Evolutionary conservation across 2,329 filamentous ascomycete genomes (phyloP).

Genomic region (Dendryphion nanum): DNA sequence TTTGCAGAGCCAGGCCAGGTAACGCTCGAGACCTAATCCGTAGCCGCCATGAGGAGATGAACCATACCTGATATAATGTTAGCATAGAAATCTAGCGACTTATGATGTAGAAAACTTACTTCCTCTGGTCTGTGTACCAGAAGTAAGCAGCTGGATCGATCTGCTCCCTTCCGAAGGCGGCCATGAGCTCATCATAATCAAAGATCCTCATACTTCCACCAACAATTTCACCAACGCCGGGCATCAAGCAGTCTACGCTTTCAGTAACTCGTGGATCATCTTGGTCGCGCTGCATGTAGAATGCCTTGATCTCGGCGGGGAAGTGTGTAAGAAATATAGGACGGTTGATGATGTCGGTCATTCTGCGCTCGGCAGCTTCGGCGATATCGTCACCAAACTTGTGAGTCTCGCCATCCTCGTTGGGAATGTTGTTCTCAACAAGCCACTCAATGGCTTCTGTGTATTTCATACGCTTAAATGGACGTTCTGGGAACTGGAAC

Average conservation of each 20-base stretch:
- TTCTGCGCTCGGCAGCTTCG: constrained; percentile 91
- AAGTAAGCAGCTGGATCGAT: constrained; percentile 87
- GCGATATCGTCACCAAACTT: constrained; percentile 96
- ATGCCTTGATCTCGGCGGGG: constrained; percentile 95
- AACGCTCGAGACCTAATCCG: constrained; percentile 85
- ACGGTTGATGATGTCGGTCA: constrained; percentile 95
- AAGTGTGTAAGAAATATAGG: constrained; percentile 98
- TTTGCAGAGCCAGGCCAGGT: constrained; percentile 66
- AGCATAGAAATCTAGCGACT: not conserved
- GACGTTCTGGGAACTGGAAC: constrained; percentile 77
- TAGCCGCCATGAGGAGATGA: constrained; percentile 91
- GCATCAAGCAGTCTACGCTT: constrained; percentile 85
- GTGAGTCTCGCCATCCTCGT: constrained; percentile 89
- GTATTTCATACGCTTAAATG: constrained; percentile 95
- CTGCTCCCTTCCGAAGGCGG: constrained; percentile 80
- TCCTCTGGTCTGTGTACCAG: constrained; percentile 98
- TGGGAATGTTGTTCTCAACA: constrained; percentile 81
- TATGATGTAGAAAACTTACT: constrained; percentile 57
- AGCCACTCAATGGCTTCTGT: constrained; percentile 93
- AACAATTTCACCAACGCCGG: constrained; percentile 94
- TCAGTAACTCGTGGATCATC: constrained; percentile 83
- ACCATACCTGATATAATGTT: constrained; percentile 64
- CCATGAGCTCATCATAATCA: constrained; percentile 79
- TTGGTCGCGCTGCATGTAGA: constrained; percentile 94
- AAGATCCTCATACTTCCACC: constrained; percentile 97